Conservation (phyloP, 139 green algal genomes). For the Choricystis sp. region DNA sequence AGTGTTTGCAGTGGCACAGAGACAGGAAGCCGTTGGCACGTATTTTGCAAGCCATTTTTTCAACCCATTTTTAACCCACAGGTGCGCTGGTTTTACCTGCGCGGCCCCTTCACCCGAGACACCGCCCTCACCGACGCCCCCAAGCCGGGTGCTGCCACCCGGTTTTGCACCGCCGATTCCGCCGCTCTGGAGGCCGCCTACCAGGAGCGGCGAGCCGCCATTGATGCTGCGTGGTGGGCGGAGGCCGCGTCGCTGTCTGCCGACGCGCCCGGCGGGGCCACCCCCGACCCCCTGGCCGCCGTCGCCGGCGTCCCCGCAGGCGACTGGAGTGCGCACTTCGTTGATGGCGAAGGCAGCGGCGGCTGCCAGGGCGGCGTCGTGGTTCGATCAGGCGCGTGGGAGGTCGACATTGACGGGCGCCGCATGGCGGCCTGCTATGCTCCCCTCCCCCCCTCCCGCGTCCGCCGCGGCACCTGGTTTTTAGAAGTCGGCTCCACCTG, state of each 20-base stretch:
- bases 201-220: not conserved
- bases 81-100: not conserved
- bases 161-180: not conserved
- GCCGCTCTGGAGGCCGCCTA: not conserved
- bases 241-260: not conserved
- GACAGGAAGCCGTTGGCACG: no score
- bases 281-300: no score
- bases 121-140: not conserved
- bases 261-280: not conserved
- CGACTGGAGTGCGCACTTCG: not conserved
- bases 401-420: conserved; percentile 30
- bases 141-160: not conserved
- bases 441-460: conserved; percentile 20
- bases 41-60: no score
- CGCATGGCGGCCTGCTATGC: conserved; percentile 29
- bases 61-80: no score
- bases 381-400: conserved; percentile 23
- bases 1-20: no score
- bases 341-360: not conserved
- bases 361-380: conserved; percentile 2
- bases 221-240: not conserved
- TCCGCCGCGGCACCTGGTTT: conserved; percentile 38
- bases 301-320: not conserved
- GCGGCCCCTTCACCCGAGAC: not conserved
- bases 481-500: not conserved